These are phyloP conservation scores for Triticum monococcum DNA, from an alignment of 176 grass and related monocot species.

Conservation along the genomic window DNA sequence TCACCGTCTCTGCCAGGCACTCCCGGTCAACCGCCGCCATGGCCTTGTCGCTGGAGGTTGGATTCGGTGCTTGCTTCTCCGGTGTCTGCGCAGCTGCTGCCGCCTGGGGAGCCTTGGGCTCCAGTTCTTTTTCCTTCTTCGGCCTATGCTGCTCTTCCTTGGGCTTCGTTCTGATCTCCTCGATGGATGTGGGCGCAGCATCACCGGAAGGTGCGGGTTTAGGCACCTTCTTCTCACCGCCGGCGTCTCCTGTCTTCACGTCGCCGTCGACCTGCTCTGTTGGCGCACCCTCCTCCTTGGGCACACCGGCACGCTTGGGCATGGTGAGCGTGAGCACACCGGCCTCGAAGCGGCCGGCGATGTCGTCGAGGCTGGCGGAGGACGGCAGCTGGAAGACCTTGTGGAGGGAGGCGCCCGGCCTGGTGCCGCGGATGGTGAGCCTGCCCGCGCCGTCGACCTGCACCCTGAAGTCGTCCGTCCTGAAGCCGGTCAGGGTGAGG, in stretches of 20 bases:
- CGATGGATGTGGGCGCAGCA: too few relatives aligned
- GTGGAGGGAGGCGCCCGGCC: background rate
- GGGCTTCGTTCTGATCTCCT: too few relatives aligned
- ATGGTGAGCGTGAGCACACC: conserved; percentile 42
- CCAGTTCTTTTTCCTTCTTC: background rate
- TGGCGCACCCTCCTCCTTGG: background rate
- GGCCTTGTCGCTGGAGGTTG: background rate
- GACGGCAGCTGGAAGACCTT: conserved; percentile 51
- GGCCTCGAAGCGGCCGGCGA: conserved; percentile 40
- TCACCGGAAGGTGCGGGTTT: too few relatives aligned
- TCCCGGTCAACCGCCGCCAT: background rate
- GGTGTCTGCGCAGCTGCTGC: background rate
- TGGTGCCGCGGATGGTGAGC: background rate
- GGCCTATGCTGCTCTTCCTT: background rate
- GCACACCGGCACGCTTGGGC: conserved; percentile 7
- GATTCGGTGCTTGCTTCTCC: background rate
- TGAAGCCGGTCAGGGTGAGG: conserved; percentile 33
- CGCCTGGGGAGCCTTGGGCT: background rate
- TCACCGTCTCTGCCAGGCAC: background rate
- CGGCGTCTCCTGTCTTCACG: too few relatives aligned
- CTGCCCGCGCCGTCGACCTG: conserved; percentile 34
- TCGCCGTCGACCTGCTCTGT: background rate
- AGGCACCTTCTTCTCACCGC: background rate
- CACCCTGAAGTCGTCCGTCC: conserved; percentile 57
- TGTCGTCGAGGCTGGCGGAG: conserved; percentile 34